Base-by-base conservation (phyloP, 202 grass and related monocot genomes). In the Brachypodium distachyon region DNA sequence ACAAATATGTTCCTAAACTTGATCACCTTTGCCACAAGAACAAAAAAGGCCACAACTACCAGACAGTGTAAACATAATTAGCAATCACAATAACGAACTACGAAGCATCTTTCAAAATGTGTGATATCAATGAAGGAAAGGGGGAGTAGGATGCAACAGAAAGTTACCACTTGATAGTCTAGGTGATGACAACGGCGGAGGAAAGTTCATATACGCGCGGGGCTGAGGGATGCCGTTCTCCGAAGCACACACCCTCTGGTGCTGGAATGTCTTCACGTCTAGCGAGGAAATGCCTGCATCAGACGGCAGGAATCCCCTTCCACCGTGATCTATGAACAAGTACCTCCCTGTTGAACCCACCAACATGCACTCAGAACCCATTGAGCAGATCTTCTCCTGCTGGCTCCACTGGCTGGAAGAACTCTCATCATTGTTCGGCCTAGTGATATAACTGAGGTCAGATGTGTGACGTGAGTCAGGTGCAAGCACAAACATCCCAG, bases 131-230 rank as follows among this genome's bases (percentile, higher is more conserved):
- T n/a, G 7, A 0, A 31, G 10, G 36, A 56, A 65, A 82, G 50
- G n/a, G 37, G 1, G 16, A 67, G 12, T 17, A 27, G 12, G 13
- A 5, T 3, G 28, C 22, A 9, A 1, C 3, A 46, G 5, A 67
- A 67, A 0, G 29, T 47, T 76, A 83, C 72, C 61, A 48, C 0
- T 40, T 63, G 17, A 63, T 39, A 84, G n/a, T n/a, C 19, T 78
- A 4, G 51, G 36, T 3, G 56, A 33, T 0, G 74, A 84, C 66
- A 84, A 72, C 1, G 66, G 9, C 10, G 49, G 46, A 0, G 27
- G 74, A 25, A 84, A 78, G 55, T 64, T 84, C 55, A 55, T 72
- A 78, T 84, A 84, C 37, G 72, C 52, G 55, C 52, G 31, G 5
- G 65, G 65, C 50, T 3, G 23, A 21, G 31, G 4, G 9, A 60